Evolutionary conservation across 2,329 filamentous ascomycete species (phyloP), one percentile per base, ranked within the genome.

Genomic region (Arthrobotrys iridis): DNA sequence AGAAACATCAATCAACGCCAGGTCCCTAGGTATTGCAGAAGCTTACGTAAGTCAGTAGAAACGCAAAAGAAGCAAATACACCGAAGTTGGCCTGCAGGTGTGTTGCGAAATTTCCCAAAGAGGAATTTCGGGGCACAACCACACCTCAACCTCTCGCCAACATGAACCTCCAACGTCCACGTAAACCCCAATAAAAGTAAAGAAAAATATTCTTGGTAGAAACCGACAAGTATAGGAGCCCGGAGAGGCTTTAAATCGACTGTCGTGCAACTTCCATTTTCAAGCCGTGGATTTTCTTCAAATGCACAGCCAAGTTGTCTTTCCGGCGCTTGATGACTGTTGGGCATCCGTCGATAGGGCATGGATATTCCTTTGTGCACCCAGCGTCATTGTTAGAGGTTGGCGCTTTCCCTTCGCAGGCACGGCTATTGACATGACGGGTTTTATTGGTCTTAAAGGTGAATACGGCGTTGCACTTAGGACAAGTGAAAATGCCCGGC

Each of bases 371-470:
- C 41, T 64, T 75, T 41, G 71, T 75, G 24, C 63, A 67, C 8
- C 55, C 62, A 3, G 37, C 45, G 5, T 74, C 70, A 20, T 15
- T 40, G 13, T 63, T 13, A 8, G 71, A 20, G 4, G 57, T 33
- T 15, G 37, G 28, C 1, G 18, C 33, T 22, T 67, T 75, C 11
- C 63, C 58, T 24, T 75, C 71, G 28, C 71, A 75, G 8, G 71
- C 71, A 13, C 71, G 71, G 71, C 40, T 75, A 45, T 75, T 75
- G 13, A 75, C 57, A 10, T 75, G 71, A 1, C 71, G 45, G 33
- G 71, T 75, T 58, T 75, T 75, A 18, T 75, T 75, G 11, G 71
- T 75, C 28, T 75, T 75, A 33, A 75, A 75, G 18, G 71, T 75
- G 41, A 75, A 75, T 2, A 67, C 60, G 2, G 71, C 63, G 8